These are phyloP conservation scores for Picea glauca DNA, from an alignment of 75 land plant species.

Conservation along the genomic window DNA sequence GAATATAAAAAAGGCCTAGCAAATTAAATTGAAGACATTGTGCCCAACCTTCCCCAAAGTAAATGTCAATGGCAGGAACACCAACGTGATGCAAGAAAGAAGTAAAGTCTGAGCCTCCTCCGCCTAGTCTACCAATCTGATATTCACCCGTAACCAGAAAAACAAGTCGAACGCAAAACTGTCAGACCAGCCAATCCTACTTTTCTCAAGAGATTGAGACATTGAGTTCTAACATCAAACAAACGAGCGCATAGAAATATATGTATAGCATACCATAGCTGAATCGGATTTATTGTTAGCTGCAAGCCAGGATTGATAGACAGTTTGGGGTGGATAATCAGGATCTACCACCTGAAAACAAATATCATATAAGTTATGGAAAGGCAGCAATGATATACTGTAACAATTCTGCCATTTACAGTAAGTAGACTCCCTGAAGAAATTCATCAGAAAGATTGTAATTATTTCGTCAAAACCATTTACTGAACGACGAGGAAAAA, in stretches of 20 bases:
- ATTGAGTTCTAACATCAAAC: too few species aligned
- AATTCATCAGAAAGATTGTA: not conserved
- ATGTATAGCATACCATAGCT: not conserved
- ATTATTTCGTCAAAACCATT: not conserved
- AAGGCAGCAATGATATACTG: not conserved
- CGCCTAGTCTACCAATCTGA: conserved; percentile 77
- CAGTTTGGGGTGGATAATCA: conserved; percentile 41
- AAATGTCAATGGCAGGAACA: conserved; percentile 61
- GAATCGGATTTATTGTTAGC: conserved; percentile 4
- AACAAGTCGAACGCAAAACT: too few species aligned
- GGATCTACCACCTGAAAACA: conserved; percentile 51
- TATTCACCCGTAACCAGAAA: not conserved
- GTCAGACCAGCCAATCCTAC: too few species aligned
- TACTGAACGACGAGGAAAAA: not conserved
- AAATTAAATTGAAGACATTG: not conserved
- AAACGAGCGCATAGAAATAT: too few species aligned
- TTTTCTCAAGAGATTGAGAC: too few species aligned
- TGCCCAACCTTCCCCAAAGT: conserved; percentile 49
- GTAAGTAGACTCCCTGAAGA: not conserved
- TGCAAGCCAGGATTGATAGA: conserved; percentile 66
- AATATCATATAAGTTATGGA: not conserved
- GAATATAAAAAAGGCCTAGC: not conserved
- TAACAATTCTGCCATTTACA: not conserved
- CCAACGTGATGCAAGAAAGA: conserved; percentile 90
- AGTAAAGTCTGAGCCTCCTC: conserved; percentile 74